A percentile compares a stretch with the other conserved stretches of the same genome.
phyloP scores from a whole-genome alignment of 2,329 filamentous ascomycete genomes.

The Aspergillus ochraceoroseus region DNA sequence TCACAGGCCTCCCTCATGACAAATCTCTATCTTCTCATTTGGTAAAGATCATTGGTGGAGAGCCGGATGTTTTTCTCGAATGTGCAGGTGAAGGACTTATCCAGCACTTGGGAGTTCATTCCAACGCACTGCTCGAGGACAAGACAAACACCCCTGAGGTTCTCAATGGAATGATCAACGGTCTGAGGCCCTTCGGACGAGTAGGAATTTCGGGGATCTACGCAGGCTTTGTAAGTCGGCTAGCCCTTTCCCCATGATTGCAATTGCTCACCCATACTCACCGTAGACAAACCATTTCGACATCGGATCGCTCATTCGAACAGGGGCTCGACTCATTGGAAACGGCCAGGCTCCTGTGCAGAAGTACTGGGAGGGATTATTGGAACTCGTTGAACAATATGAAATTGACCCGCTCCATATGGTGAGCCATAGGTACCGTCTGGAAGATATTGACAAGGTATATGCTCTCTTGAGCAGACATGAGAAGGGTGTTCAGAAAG shows the following conservation, averaged over 20 bases:
- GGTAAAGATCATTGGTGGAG: constrained; percentile 68
- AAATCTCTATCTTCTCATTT: constrained; percentile 65
- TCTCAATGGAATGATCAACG: constrained; percentile 11
- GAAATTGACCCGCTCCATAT: constrained; percentile 72
- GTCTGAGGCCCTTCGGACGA: constrained; percentile 7
- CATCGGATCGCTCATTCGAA: constrained; percentile 78
- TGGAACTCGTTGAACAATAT: constrained; percentile 61
- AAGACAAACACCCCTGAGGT: constrained; percentile 8
- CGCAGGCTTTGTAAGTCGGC: constrained; percentile 51
- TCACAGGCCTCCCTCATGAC: constrained; percentile 56
- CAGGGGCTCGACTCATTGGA: constrained; percentile 72
- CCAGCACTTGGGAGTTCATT: constrained; percentile 8
- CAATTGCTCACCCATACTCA: constrained; percentile 2
- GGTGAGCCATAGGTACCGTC: constrained; percentile 69
- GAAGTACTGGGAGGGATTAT: constrained; percentile 75
- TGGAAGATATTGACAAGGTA: constrained; percentile 67
- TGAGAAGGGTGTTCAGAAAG: constrained; percentile 69
- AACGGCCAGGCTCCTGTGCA: constrained; percentile 70
- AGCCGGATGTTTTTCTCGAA: constrained; percentile 58
- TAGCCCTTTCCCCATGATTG: background rate
- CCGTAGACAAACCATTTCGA: constrained; percentile 71
- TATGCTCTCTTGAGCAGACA: constrained; percentile 58
- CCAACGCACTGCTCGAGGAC: constrained; percentile 9
- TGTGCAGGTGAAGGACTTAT: constrained; percentile 8
- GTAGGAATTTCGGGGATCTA: constrained; percentile 51